These are phyloP conservation scores for Kentomonas sorsogonicus DNA, from an alignment of 208 protist genomes.

Conservation along the genomic window DNA sequence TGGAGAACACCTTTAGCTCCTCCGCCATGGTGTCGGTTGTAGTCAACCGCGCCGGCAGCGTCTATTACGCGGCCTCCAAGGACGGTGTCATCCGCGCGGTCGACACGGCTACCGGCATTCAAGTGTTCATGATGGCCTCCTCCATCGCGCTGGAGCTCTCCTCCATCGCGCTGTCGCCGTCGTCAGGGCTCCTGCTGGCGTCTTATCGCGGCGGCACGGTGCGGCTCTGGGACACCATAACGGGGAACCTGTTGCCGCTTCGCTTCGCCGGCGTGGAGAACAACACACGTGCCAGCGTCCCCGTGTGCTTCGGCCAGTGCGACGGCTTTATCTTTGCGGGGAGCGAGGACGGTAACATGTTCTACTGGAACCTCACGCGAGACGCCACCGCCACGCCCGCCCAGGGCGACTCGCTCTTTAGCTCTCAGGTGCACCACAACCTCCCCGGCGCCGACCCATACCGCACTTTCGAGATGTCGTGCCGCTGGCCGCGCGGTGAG, in stretches of 20 bases:
- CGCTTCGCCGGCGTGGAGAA: conserved; percentile 58
- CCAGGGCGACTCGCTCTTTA: conserved; percentile 10
- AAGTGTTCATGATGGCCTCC: conserved; percentile 58
- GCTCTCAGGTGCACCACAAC: conserved; percentile 4
- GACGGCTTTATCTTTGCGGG: conserved; percentile 62
- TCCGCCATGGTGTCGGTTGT: conserved; percentile 58
- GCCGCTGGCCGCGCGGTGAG: conserved; percentile 17
- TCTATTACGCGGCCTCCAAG: conserved; percentile 73
- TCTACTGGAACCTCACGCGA: conserved; percentile 47
- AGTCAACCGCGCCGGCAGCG: conserved; percentile 54
- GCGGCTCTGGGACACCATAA: conserved; percentile 71
- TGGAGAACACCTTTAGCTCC: conserved; percentile 55
- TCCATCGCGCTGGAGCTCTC: conserved; percentile 63
- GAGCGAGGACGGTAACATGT: conserved; percentile 62
- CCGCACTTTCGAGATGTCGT: conserved; percentile 3
- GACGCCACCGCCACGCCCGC: conserved; percentile 4
- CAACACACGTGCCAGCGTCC: conserved; percentile 40
- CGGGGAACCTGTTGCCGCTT: conserved; percentile 42
- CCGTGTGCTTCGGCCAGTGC: conserved; percentile 47
- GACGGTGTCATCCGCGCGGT: conserved; percentile 71
- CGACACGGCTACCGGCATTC: conserved; percentile 63
- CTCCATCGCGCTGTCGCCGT: conserved; percentile 68
- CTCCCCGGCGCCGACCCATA: conserved; percentile 10
- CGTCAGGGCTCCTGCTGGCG: conserved; percentile 60
- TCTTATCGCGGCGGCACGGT: conserved; percentile 64